These are phyloP conservation scores for Cytauxzoon felis DNA, from an alignment of 169 alveolate species.

Conservation along the genomic window DNA sequence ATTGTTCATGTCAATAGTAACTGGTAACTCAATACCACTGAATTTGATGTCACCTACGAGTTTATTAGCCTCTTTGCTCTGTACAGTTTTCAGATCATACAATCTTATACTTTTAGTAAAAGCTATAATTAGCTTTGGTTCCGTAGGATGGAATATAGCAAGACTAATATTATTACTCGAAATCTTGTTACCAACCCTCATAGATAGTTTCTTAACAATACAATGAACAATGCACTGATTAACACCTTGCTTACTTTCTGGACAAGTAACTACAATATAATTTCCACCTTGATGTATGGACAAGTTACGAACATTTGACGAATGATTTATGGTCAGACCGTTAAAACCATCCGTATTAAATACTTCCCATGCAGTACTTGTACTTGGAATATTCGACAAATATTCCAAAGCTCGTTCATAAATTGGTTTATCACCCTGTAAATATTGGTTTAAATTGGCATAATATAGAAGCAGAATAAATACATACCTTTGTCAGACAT, in stretches of 20 bases:
- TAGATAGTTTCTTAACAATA: constrained; percentile 32
- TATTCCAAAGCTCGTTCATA: too few species aligned
- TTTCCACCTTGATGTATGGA: constrained; percentile 12
- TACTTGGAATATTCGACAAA: too few species aligned
- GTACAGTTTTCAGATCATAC: constrained; percentile 28
- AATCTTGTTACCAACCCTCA: constrained; percentile 49
- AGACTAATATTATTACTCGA: constrained; percentile 29
- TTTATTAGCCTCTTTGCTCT: constrained; percentile 8
- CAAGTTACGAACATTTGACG: neutral
- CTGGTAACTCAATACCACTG: constrained; percentile 53
- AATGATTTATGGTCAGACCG: neutral
- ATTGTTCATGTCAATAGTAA: constrained; percentile 46
- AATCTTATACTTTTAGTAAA: constrained; percentile 41
- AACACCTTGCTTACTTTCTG: constrained; percentile 22
- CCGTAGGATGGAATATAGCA: constrained; percentile 62
- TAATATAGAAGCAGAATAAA: too few species aligned
- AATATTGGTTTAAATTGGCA: too few species aligned
- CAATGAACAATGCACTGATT: constrained; percentile 58
- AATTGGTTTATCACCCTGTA: too few species aligned
- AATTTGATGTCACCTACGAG: constrained; percentile 40
- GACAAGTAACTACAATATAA: constrained; percentile 45
- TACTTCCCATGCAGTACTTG: too few species aligned
- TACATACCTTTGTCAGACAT: too few species aligned
- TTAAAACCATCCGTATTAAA: constrained; percentile 14
- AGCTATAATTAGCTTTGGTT: constrained; percentile 54